Base-by-base conservation (phyloP, 257 asterid genomes). In the Solanum verrucosum region DNA sequence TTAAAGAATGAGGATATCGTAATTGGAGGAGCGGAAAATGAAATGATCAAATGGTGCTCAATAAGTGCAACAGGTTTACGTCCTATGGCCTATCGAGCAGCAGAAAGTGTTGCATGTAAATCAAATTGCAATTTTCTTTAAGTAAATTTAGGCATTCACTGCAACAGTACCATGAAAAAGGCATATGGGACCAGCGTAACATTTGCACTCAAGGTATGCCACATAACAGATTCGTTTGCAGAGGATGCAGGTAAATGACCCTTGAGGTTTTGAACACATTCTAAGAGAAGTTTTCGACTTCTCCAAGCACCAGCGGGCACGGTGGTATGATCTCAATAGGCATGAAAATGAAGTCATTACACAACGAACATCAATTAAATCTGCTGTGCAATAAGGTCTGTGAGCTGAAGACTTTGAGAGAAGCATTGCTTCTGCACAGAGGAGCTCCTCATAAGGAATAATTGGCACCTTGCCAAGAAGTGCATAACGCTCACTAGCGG, bases 391-490 rank as follows among this genome's bases (percentile, higher is more conserved):
- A 33, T 18, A 9, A 9, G 44, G 40, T 38, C 37, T 33, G 60
- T 18, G 29, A 23, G 31, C 78, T 20, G 77, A 68, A 23, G 74
- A 68, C 74, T 87, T 63, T 33, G 86, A 85, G 38, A 91, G 87
- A 35, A 85, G 85, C 91, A 91, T 91, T 29, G 91, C 94, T 87
- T 92, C 92, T 85, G 83, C 90, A 88, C 92, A 92, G 4, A 91
- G 63, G 29, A 92, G 93, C 84, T 92, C 92, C 79, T 92, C 93
- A 21, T 89, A 91, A 18, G 94, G 93, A 78, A 92, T 65, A 44
- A 92, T 60, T 13, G 93, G 94, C 73, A 87, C 87, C 84, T 84
- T 89, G 5, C 89, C 31, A 4, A 91, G 90, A 15, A 78, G 79
- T 21, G 93, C 90, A 81, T 89, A 92, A 56, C 92, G 89, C 3